These are phyloP conservation scores for Barnettozyma sucrosica DNA, from an alignment of 805 yeast species.

Conservation along the genomic window DNA sequence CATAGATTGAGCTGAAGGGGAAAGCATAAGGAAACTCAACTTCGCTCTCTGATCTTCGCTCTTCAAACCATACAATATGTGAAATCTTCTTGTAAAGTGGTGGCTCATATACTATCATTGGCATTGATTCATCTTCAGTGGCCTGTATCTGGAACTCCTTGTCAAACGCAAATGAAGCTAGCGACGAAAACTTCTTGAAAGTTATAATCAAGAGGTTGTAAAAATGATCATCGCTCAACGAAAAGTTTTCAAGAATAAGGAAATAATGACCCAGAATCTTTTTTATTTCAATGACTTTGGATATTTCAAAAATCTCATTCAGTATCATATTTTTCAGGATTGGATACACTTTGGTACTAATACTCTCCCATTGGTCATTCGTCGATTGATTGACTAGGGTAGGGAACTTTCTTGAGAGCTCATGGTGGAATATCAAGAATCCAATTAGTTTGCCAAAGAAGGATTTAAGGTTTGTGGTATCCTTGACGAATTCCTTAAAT, in stretches of 20 bases:
- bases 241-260: constrained; percentile 71
- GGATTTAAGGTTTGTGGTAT: constrained; percentile 42
- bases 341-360: constrained; percentile 53
- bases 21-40: constrained; percentile 50
- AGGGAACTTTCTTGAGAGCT: constrained; percentile 59
- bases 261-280: constrained; percentile 58
- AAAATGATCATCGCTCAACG: constrained; percentile 51
- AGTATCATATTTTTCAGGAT: constrained; percentile 44
- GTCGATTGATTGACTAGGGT: constrained; percentile 48
- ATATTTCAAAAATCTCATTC: constrained; percentile 34
- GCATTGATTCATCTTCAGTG: constrained; percentile 83
- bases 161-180: constrained; percentile 49
- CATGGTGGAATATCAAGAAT: constrained; percentile 70
- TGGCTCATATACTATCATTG: constrained; percentile 60
- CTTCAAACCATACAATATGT: constrained; percentile 63
- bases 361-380: constrained; percentile 71
- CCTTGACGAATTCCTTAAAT: constrained; percentile 25
- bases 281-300: constrained; percentile 40
- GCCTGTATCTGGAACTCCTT: constrained; percentile 56
- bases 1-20: constrained; percentile 86
- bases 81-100: constrained; percentile 59
- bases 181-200: constrained; percentile 56
- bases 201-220: constrained; percentile 55
- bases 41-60: constrained; percentile 36
- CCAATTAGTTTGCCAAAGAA: constrained; percentile 64